phyloP scores from a whole-genome alignment of 2,329 filamentous ascomycete genomes.

The Penicillium sp. region DNA sequence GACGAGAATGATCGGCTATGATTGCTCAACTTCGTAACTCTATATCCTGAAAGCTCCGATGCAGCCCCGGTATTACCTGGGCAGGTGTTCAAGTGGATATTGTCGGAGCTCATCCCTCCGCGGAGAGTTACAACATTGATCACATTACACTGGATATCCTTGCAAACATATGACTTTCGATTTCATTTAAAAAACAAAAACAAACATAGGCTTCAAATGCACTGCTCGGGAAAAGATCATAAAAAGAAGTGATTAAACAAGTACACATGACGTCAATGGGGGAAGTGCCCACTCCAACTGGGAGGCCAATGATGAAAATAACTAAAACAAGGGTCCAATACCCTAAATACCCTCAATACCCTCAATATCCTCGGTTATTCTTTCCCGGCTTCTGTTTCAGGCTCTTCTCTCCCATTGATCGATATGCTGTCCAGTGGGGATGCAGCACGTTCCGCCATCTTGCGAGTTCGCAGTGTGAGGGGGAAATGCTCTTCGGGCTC shows the following conservation, averaged over 20 bases:
- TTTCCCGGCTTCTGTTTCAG: constrained; percentile 1
- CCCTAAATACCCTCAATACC: too few relatives aligned
- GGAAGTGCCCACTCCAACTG: background rate
- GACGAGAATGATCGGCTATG: constrained; percentile 6
- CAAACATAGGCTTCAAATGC: constrained; percentile 23
- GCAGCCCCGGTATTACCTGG: background rate
- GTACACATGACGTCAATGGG: constrained; percentile 11
- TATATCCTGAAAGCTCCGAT: constrained; percentile 1
- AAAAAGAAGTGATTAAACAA: constrained; percentile 16
- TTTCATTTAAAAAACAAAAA: background rate
- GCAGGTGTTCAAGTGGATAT: background rate
- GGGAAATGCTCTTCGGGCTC: constrained; percentile 77
- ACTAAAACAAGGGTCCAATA: constrained; percentile 1
- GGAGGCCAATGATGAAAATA: background rate
- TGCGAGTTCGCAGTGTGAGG: constrained; percentile 60
- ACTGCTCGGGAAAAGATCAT: constrained; percentile 7
- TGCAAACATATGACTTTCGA: background rate
- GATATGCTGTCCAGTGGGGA: constrained; percentile 40
- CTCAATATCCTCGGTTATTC: constrained; percentile 3
- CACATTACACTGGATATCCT: background rate
- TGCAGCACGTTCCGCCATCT: constrained; percentile 35
- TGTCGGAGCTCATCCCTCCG: constrained; percentile 5
- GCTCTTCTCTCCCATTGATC: constrained; percentile 27
- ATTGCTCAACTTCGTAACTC: constrained; percentile 16
- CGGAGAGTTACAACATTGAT: too few relatives aligned